Evolutionary conservation across 2,329 filamentous ascomycete species (phyloP), one percentile per base, ranked within the genome.

Genomic region (Aspergillus ustus): DNA sequence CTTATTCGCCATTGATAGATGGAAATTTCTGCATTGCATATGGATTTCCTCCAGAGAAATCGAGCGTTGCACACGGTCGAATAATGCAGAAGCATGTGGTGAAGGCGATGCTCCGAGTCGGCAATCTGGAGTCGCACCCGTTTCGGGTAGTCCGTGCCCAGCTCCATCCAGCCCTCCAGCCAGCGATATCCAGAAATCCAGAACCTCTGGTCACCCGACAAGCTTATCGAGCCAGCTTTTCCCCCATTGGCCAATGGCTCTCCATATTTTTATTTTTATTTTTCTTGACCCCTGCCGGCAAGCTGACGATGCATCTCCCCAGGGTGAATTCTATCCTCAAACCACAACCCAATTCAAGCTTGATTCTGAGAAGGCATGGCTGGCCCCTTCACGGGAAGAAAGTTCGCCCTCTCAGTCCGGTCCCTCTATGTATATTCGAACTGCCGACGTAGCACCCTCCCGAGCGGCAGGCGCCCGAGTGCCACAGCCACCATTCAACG

Each of bases 71-170:
- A 40, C 34, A 40, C 8, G 11, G 8, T 40, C n/a, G n/a, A n/a
- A 15, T 11, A 40, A 40, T 40, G 11, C 11, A 40, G 34, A 40
- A 40, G 34, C 34, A 40, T 4, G 15, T 40, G 34, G 34, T 15
- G 34, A 40, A 9, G 34, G 34, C 34, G 34, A 40, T 40, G 48
- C 45, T 49, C 48, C 29, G 44, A 22, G 40, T 61, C 44, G 25
- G 54, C 45, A 25, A 20, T 15, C 22, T 48, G 45, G 45, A 56
- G 40, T 17, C 31, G 59, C 37, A 25, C 59, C 59, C 48, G 46
- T 58, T 25, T 61, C 50, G 50, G 59, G 59, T 57, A 58, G 59
- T 58, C 59, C 59, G 59, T 57, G 54, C 50, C 53, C 53, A 54
- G 52, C 40, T 11, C 52, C 40, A n/a, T n/a, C n/a, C n/a, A n/a